phyloP scores from a whole-genome alignment of 495 filamentous ascomycete genomes.

The Aspergillus mulundensis region DNA sequence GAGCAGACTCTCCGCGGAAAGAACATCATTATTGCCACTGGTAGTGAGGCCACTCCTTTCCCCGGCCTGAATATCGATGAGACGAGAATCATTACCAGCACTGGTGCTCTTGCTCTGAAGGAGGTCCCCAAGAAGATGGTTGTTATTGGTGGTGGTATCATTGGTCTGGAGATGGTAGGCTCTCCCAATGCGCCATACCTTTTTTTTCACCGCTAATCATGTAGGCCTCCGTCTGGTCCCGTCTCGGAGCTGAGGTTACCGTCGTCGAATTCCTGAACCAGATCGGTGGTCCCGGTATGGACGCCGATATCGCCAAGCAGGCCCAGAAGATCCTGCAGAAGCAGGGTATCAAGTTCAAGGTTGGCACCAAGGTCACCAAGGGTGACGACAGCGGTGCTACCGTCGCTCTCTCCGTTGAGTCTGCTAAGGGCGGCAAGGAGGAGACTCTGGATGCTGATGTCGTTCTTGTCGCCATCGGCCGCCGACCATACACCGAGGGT shows the following conservation, averaged over 20 bases:
- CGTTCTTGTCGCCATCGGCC: slow-evolving; percentile 94
- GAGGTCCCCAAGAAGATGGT: slow-evolving; percentile 96
- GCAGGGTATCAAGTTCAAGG: slow-evolving; percentile 98
- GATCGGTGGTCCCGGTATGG: slow-evolving; percentile 98
- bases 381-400: slow-evolving; percentile 75
- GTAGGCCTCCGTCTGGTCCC: slow-evolving; percentile 87
- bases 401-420: slow-evolving; percentile 78
- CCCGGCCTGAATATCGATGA: slow-evolving; percentile 94
- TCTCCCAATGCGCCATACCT: not conserved
- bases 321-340: slow-evolving; percentile 90
- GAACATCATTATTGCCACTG: slow-evolving; percentile 97
- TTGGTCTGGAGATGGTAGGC: slow-evolving; percentile 91
- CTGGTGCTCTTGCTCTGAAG: slow-evolving; percentile 82
- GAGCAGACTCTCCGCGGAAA: slow-evolving; percentile 80
- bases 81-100: slow-evolving; percentile 94
- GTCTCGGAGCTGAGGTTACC: slow-evolving; percentile 89
- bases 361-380: slow-evolving; percentile 86
- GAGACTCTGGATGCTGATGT: slow-evolving; percentile 92
- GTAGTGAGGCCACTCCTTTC: slow-evolving; percentile 91
- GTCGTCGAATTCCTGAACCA: slow-evolving; percentile 94
- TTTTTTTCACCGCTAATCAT: slow-evolving; percentile 1
- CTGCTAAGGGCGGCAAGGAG: slow-evolving; percentile 93
- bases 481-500: slow-evolving; percentile 87
- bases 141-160: slow-evolving; percentile 97
- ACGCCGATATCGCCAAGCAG: slow-evolving; percentile 85